These are phyloP conservation scores for Cladophialophora chaetospira DNA, from an alignment of 2,329 filamentous ascomycete species.

Conservation along the genomic window DNA sequence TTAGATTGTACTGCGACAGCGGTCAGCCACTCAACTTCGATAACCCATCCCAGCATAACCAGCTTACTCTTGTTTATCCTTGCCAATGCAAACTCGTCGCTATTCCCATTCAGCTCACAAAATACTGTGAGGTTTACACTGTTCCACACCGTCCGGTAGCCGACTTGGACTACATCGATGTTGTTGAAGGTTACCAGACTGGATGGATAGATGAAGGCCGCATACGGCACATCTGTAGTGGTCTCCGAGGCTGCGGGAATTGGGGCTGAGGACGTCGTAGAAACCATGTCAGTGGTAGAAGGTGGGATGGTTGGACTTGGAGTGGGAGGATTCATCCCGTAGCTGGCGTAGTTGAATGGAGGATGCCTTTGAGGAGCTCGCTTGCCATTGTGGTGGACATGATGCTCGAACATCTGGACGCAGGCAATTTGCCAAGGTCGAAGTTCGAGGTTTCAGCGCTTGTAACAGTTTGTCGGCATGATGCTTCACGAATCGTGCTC, in stretches of 20 bases:
- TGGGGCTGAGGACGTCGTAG: neutral
- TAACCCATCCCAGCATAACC: neutral
- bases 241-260: neutral
- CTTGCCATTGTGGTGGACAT: slow-evolving; percentile 17
- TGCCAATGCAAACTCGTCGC: slow-evolving; percentile 15
- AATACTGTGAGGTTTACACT: slow-evolving; percentile 21
- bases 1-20: slow-evolving; percentile 7
- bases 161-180: slow-evolving; percentile 23
- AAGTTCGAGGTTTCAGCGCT: slow-evolving; percentile 4
- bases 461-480: slow-evolving; percentile 8
- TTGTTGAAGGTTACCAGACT: slow-evolving; percentile 21
- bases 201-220: slow-evolving; percentile 24
- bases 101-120: slow-evolving; percentile 15
- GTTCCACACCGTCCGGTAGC: slow-evolving; percentile 20
- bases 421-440: neutral
- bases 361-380: slow-evolving; percentile 9
- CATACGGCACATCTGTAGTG: slow-evolving; percentile 8
- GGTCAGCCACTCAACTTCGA: neutral
- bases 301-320: neutral
- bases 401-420: slow-evolving; percentile 17
- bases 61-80: slow-evolving; percentile 14
- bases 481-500: neutral
- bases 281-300: neutral
- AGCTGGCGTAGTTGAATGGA: neutral
- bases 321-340: neutral